Base-by-base conservation (phyloP, 805 yeast species). In the Danielia reshetovae region DNA sequence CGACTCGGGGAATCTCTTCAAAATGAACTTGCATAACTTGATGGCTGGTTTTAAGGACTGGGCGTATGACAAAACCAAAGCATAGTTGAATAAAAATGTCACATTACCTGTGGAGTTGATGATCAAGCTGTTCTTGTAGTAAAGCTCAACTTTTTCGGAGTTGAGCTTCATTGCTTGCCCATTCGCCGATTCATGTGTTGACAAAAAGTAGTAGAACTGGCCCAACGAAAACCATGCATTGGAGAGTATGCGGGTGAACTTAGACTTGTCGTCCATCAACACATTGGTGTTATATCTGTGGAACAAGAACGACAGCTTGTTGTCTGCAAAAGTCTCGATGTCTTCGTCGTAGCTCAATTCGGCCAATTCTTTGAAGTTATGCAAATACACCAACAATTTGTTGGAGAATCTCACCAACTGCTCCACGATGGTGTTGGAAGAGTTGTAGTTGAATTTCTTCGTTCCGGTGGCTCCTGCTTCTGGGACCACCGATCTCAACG, bases 1-100 rank as follows among this genome's bases (percentile, higher is more conserved):
- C 32, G 77, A 71, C 27, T 72, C 72, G 0, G 85, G 82, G 36
- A 66, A 66, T 26, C 65, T 56, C 29, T 68, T 74, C 38, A 79
- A 59, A 4, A 75, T 64, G 30, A 62, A 56, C 49, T 76, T 79
- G 39, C 77, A 51, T 29, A 70, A 56, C 39, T 62, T 68, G 8
- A 66, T 50, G 3, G 83, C 63, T 7, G 65, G 67, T 15, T 59
- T 62, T 11, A 70, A 51, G 12, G 68, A 57, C 14, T 74, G 59
- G 14, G 58, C 51, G 39, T 70, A 65, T 1, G 81, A 68, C 25
- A 77, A 55, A 4, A 64, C 57, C 30, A 68, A 64, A 1, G 81
- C 74, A 49, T 75, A 78, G 35, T 69, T 67, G 50, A 43, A 43
- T 29, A 65, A 51, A 32, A 49, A 48, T 2, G 37, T 34, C 6